These are phyloP conservation scores for Ceratocystis colombiana DNA, from an alignment of 2,329 filamentous ascomycete species.

Conservation along the genomic window DNA sequence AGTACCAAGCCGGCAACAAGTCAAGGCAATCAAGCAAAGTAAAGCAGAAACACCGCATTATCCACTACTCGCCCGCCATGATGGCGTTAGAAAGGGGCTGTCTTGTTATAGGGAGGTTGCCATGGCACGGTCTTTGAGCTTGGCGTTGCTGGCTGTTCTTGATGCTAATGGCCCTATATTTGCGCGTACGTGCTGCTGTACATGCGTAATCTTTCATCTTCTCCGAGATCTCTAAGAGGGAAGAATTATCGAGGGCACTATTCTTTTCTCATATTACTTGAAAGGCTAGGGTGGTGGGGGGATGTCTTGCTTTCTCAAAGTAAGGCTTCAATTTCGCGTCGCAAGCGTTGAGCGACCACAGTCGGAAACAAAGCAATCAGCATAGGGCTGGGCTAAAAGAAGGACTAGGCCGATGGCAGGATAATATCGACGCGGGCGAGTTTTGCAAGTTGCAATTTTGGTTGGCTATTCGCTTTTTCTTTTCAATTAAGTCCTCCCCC, in stretches of 20 bases:
- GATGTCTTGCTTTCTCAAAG: background rate
- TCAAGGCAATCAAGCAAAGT: background rate
- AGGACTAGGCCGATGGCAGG: background rate
- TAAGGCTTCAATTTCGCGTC: background rate
- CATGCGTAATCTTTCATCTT: background rate
- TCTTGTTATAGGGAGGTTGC: background rate
- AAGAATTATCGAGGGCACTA: background rate
- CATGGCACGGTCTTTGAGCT: background rate
- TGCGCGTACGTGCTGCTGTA: background rate
- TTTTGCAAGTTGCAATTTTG: background rate
- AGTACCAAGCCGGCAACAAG: background rate
- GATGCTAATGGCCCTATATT: background rate
- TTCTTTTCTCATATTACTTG: background rate
- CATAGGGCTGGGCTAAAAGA: slow-evolving; percentile 2
- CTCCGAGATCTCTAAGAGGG: background rate
- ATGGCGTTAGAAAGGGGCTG: background rate
- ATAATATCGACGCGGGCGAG: background rate
- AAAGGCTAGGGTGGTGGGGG: background rate
- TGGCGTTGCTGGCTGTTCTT: background rate
- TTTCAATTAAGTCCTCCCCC: background rate
- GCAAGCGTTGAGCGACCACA: background rate
- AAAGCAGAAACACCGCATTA: background rate
- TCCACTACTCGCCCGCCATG: background rate
- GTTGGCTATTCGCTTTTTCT: background rate
- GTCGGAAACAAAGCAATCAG: background rate